A percentile compares a stretch with the other conserved stretches of the same genome.
phyloP scores from a whole-genome alignment of 2,329 filamentous ascomycete species.

The Lasiodiplodia citricola region DNA sequence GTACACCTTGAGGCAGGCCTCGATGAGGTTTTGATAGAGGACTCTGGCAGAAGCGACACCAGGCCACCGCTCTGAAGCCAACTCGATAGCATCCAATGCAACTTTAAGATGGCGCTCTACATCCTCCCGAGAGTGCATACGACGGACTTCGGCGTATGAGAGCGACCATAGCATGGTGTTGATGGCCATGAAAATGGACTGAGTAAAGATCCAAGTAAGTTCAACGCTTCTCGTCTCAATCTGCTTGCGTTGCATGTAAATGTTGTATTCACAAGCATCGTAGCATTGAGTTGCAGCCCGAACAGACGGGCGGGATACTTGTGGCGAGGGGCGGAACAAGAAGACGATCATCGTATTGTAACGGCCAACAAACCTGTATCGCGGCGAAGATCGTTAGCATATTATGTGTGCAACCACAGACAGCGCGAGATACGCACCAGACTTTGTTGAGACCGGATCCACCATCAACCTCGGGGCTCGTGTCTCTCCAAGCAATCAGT shows the following conservation, averaged over 20 bases:
- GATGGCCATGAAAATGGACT: conserved; percentile 87
- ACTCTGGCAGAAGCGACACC: conserved; percentile 83
- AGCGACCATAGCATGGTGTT: conserved; percentile 92
- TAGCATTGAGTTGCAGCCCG: conserved; percentile 82
- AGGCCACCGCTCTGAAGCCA: conserved; percentile 88
- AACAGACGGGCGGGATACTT: conserved; percentile 82
- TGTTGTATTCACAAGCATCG: conserved; percentile 80
- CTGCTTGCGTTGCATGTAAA: conserved; percentile 79
- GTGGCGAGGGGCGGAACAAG: conserved; percentile 87
- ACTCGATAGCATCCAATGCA: conserved; percentile 77
- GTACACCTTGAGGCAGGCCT: conserved; percentile 87
- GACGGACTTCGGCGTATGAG: conserved; percentile 83
- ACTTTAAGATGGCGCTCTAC: conserved; percentile 76
- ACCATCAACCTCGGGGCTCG: conserved; percentile 73
- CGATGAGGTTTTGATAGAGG: conserved; percentile 84
- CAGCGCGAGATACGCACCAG: conserved; percentile 66
- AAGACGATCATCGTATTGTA: conserved; percentile 90
- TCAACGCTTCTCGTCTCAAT: conserved; percentile 78
- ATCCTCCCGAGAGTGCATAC: conserved; percentile 72
- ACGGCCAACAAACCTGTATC: conserved; percentile 63
- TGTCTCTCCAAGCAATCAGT: conserved; percentile 78
- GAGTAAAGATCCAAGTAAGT: conserved; percentile 91
- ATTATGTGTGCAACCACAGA: not conserved
- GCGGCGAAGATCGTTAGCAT: not conserved
- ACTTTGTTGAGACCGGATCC: conserved; percentile 75